These are phyloP conservation scores for Amanita polypyramis DNA, from an alignment of 768 basidiomycete genomes.

Conservation along the genomic window DNA sequence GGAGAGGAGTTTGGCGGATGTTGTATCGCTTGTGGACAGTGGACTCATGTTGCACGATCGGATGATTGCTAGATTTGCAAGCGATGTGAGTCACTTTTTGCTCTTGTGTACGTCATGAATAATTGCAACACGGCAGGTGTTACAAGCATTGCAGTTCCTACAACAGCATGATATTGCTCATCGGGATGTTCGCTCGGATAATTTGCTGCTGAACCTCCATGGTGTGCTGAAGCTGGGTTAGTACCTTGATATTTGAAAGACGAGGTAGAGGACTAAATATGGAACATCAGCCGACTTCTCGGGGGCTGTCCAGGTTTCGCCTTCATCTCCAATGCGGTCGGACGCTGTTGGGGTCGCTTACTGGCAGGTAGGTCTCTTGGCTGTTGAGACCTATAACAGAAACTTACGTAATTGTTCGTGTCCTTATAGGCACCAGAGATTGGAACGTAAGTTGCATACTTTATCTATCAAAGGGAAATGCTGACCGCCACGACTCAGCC, in stretches of 20 bases:
- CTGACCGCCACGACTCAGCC: conserved; percentile 24
- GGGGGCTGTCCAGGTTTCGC: conserved; percentile 51
- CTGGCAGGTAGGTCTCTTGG: conserved; percentile 56
- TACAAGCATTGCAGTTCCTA: conserved; percentile 58
- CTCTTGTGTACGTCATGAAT: background rate
- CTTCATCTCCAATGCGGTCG: conserved; percentile 36
- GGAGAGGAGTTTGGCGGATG: conserved; percentile 80
- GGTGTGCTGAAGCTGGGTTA: conserved; percentile 70
- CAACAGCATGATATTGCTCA: conserved; percentile 62
- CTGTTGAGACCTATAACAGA: background rate
- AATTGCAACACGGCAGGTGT: conserved; percentile 32
- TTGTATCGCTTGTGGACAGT: conserved; percentile 51
- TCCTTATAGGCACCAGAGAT: conserved; percentile 55
- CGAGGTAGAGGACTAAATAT: background rate
- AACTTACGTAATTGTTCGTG: conserved; percentile 10
- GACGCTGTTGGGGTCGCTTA: conserved; percentile 65
- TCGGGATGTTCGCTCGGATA: conserved; percentile 79
- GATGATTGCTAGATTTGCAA: conserved; percentile 62
- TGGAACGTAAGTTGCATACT: conserved; percentile 38
- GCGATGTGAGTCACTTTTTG: conserved; percentile 46
- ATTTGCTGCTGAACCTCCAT: conserved; percentile 56
- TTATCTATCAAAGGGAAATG: background rate
- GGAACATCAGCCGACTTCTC: conserved; percentile 63
- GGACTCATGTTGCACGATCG: conserved; percentile 60
- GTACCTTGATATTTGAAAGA: conserved; percentile 16